phyloP scores from a whole-genome alignment of 176 grass and related monocot species.

The Phyllostachys edulis region DNA sequence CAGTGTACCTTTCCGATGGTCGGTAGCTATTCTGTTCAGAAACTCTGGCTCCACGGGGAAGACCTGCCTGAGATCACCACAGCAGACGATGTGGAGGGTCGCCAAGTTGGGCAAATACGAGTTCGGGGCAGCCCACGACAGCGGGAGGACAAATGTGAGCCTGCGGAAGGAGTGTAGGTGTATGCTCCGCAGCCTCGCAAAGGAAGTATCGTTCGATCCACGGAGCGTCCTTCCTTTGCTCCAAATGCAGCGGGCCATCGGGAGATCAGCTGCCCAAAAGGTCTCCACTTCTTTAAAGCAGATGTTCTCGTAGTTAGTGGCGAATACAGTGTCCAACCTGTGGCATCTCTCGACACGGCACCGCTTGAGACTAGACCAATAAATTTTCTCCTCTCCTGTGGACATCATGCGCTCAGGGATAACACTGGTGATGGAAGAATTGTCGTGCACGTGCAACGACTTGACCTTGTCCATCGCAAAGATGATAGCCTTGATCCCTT shows the following conservation, averaged over 20 bases:
- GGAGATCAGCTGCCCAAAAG: neutral
- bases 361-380: no score
- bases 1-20: neutral
- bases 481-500: no score
- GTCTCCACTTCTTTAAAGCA: neutral
- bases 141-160: neutral
- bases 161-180: neutral
- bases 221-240: accelerated
- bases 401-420: no score
- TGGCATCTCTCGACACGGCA: neutral
- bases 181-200: neutral
- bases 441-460: no score
- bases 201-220: accelerated
- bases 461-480: no score
- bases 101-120: no score
- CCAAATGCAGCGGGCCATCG: neutral
- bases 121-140: neutral
- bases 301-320: neutral
- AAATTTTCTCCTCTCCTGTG: no score
- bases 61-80: no score
- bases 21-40: neutral
- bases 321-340: neutral
- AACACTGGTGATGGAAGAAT: no score
- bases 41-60: no score
- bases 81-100: no score